These are phyloP conservation scores for Castanea sativa DNA, from an alignment of 306 rosid genomes.

Conservation along the genomic window DNA sequence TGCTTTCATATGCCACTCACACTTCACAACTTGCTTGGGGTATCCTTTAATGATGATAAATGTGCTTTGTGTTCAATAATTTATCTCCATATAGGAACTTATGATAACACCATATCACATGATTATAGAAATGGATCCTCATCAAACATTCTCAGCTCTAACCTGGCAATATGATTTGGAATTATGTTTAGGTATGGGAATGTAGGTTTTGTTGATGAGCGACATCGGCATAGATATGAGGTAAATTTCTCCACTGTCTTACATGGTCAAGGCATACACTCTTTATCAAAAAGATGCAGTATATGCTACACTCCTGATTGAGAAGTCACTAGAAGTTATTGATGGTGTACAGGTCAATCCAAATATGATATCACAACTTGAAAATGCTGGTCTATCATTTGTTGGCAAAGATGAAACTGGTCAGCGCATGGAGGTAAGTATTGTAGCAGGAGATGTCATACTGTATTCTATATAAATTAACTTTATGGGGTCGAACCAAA, in stretches of 20 bases:
- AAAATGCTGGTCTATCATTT: conserved; percentile 74
- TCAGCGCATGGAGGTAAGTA: conserved; percentile 72
- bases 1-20: not conserved
- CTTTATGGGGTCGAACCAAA: not conserved
- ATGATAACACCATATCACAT: not conserved
- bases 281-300: not conserved
- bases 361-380: conserved; percentile 71
- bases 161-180: conserved; percentile 11
- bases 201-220: conserved; percentile 64
- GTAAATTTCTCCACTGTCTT: conserved; percentile 28
- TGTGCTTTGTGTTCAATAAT: conserved; percentile 10
- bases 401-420: conserved; percentile 83
- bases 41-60: not conserved
- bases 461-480: not conserved
- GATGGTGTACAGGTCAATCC: conserved; percentile 69
- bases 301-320: not conserved
- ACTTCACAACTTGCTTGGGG: conserved; percentile 6
- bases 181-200: conserved; percentile 58
- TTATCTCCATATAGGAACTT: not conserved
- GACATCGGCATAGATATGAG: conserved; percentile 91
- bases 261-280: not conserved
- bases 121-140: not conserved
- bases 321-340: conserved; percentile 3
- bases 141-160: conserved; percentile 4
- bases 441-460: not conserved